Base-by-base conservation (phyloP, 208 protist species). In the Wallacemonas sp. region DNA sequence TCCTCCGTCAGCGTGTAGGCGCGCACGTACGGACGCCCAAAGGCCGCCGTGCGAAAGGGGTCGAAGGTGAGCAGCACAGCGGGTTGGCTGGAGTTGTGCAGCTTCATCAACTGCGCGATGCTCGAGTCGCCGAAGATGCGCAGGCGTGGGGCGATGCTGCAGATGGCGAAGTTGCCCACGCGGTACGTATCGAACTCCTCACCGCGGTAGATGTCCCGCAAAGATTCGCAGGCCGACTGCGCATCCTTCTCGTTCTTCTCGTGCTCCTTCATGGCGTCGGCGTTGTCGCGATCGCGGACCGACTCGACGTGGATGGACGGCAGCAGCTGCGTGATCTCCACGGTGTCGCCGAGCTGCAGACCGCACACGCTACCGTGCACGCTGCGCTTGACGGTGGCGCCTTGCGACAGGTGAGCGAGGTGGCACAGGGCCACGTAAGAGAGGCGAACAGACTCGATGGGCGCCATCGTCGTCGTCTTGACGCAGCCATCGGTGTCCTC, bases 11-110 rank as follows among this genome's bases (percentile, higher is more conserved):
- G 79, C 30, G 77, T 77, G 66, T 77, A 92, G 53, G 82, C 85
- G n/a, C 76, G 75, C 29, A 92, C 66, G 68, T 79, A 78, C 44
- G 80, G 69, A 26, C 73, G 68, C 12, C 85, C 85, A 52, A 89
- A 76, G 41, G 83, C 50, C 48, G 66, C 63, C 19, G 85, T 89
- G 54, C 82, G 79, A 63, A 87, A 80, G 4, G 81, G 82, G 48
- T 92, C 85, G 72, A 87, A 92, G 30, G 64, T 73, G 22, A 92
- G 39, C n/a, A 92, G 63, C 38, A 92, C 72, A n/a, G 71, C 72
- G 30, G 85, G 78, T 52, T 79, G 59, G 53, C 73, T 72, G 15
- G 76, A 59, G 17, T 62, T 45, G 55, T 79, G 61, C 52, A 87
- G 66, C 21, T 89, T 64, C 46, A 71, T 73, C 30, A 89, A 46